A percentile compares a stretch with the other conserved stretches of the same genome.
Evolutionary conservation across 1,139 yeast genomes (phyloP).

Genomic region (Protomyces lactucae-debilis): DNA sequence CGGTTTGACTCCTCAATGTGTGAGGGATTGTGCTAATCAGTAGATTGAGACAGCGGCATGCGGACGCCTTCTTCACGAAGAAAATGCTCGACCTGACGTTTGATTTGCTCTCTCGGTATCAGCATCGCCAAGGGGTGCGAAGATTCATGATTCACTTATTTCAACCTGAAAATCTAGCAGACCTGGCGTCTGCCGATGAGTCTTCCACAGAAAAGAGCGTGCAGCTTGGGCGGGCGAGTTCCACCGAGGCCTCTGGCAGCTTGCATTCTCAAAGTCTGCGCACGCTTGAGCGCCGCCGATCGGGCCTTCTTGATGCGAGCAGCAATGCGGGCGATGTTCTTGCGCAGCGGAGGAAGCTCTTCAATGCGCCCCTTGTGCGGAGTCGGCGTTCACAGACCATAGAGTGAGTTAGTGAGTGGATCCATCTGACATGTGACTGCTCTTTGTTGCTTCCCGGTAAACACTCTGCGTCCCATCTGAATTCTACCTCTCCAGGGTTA

Average conservation of each 20-base stretch:
- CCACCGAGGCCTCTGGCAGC: neutral
- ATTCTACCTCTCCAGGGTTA: neutral
- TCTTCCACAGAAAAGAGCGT: neutral
- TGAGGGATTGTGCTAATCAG: slow-evolving; percentile 35
- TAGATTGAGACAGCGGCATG: slow-evolving; percentile 51
- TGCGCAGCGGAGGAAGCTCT: neutral
- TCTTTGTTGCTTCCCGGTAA: neutral
- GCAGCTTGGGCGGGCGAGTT: neutral
- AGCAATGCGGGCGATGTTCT: neutral
- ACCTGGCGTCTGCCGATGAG: neutral
- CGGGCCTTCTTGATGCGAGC: neutral
- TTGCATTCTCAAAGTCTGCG: neutral
- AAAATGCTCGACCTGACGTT: slow-evolving; percentile 58
- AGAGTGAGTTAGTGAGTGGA: neutral
- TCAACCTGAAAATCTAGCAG: neutral
- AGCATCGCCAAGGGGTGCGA: slow-evolving; percentile 59
- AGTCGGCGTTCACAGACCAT: neutral
- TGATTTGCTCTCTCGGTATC: slow-evolving; percentile 59
- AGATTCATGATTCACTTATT: slow-evolving; percentile 67
- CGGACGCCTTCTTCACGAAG: slow-evolving; percentile 53
- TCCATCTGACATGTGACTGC: neutral
- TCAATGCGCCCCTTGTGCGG: neutral
- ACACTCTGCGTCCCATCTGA: neutral
- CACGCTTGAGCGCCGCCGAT: neutral
- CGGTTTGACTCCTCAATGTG: neutral